Evolutionary conservation across 2,329 filamentous ascomycete species (phyloP), one percentile per base, ranked within the genome.

Genomic region (Pseudomassariella vexata): DNA sequence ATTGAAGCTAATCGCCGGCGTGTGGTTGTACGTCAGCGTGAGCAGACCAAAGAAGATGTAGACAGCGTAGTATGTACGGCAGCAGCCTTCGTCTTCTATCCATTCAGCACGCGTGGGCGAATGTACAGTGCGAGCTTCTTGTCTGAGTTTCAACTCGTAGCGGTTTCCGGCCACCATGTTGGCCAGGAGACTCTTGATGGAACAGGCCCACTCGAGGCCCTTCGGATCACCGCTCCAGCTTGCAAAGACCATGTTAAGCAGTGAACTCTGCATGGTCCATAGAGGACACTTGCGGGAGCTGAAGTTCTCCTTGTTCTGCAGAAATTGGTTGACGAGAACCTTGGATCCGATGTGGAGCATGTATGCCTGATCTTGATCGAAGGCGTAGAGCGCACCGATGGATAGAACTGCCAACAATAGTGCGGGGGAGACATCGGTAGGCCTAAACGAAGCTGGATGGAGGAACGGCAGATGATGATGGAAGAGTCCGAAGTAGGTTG

Each of bases 181-280:
- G 45, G 90, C 90, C 30, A 98, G 76, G 23, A 96, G 72, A 68
- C 88, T 94, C 75, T 96, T 96, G 63, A 98, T 96, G 2, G 92
- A 96, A 60, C 90, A 96, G 21, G 92, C 89, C 92, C 92, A 98
- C 60, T 98, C 92, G 3, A 98, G 73, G 22, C 92, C 92, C 62
- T 95, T 96, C 21, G 92, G 84, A 53, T 96, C 92, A 50, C 92
- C 92, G 57, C 92, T 96, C 92, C 92, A 98, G 68, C 89, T 96
- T 34, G 92, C 88, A 57, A 98, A 96, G 45, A 95, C 82, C 92
- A 96, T 96, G 69, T 98, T 98, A 37, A 98, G 70, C 33, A 98
- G 68, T 4, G 89, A 94, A 57, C 86, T 87, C 58, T 98, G 92
- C 87, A 96, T 96, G 28, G 90, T 92, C 90, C 92, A 96, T 10